Evolutionary conservation across 2,329 filamentous ascomycete genomes (phyloP), one percentile per base, ranked within the genome.

Genomic region (Pestalotiopsis sp.): DNA sequence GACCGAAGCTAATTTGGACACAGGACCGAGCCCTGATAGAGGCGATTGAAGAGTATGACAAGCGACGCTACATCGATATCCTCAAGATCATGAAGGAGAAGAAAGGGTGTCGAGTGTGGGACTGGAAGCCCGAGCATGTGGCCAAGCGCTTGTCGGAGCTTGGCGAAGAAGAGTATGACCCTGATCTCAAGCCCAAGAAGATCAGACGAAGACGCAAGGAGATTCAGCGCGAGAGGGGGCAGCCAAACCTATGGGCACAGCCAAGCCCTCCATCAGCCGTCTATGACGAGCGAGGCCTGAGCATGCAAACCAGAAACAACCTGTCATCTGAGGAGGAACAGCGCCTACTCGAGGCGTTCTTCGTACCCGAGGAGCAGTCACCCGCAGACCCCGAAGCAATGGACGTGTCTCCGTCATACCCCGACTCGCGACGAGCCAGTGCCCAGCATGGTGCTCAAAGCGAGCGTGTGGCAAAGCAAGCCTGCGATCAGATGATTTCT

Each of bases 91-190:
- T 88, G 75, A 81, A 82, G 69, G 84, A 87, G 66, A 77, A 82
- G 36, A 85, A 85, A 2, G 87, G 86, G 59, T 85, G 84, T 58
- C 82, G 83, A 66, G 82, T 83, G 69, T 83, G 80, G 79, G 82
- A 85, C 41, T 85, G 87, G 78, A 87, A 83, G 70, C 76, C 82
- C 3, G 80, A 79, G 38, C 85, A 87, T 69, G 80, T 88, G 52
- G 83, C 86, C 70, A 80, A 83, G 73, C 84, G 84, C 72, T 78
- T 88, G 2, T 82, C 87, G 66, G 82, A 83, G 69, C 70, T 80
- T 57, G 84, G 82, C 66, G 76, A 86, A 63, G 83, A 86, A 67
- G 82, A 86, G 67, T 75, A 82, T 68, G 77, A 80, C 3, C 68
- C 83, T 23, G 81, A 82, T 68, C 76, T 81, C 60, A 80, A 84